Base-by-base conservation (phyloP, 2,329 filamentous ascomycete genomes). In the Xylariaceae sp. region DNA sequence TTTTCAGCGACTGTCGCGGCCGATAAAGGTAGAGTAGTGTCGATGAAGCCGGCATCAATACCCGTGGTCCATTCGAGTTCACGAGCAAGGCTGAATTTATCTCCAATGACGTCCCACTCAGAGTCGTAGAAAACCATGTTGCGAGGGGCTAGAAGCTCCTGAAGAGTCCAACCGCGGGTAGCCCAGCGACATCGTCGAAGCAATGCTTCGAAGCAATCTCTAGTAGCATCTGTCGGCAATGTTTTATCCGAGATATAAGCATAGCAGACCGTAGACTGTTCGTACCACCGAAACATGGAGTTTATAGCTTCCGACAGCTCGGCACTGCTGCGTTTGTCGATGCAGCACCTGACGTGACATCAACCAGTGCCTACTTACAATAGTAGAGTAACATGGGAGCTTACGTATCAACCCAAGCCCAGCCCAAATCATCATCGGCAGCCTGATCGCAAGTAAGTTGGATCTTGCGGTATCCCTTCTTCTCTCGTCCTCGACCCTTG, bases 351-450 rank as follows among this genome's bases (percentile, higher is more conserved):
- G 22, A 7, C 22, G 22, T 27, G 22, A 27, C 22, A 27, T 27
- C 22, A 27, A 27, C 22, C 22, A 4, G 22, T 27, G 22, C 22
- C 22, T 7, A 7, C 4, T 27, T 7, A 4, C 22, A 27, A 27
- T 4, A 27, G 22, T 27, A 27, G 7, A 27, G 22, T 7, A 27
- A 27, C 22, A 27, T 27, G 7, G 7, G 7, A 27, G 4, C 22
- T 27, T 27, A 51, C 18, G 48, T 51, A n/a, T 51, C 48, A 14
- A 51, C 19, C 48, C 48, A 53, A n/a, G 45, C 46, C 11, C 42
- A 53, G 10, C 30, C 35, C 15, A 33, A 14, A 1, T 22, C n/a
- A 18, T 49, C 43, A 11, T 30, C 15, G 33, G 44, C 22, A 12
- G 50, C 47, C 32, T 40, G 43, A 32, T 18, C 39, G 15, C 47